Evolutionary conservation across 2,329 filamentous ascomycete genomes (phyloP), one percentile per base, ranked within the genome.

Genomic region (Colletotrichum sp.): DNA sequence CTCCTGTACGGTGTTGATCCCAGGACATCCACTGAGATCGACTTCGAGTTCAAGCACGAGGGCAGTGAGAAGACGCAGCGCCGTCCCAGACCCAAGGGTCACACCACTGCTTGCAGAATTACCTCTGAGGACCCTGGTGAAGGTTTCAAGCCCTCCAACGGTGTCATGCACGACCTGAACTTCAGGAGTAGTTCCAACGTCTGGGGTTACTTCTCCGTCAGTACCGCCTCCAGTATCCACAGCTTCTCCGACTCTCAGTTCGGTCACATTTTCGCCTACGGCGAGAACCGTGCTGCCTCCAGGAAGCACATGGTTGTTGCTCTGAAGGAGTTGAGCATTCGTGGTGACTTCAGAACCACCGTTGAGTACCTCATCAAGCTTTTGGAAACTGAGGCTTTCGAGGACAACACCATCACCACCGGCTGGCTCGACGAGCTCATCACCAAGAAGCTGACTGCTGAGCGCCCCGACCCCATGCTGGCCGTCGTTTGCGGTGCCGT

Each of bases 121-220:
- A 99, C 97, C 30, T 99, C 97, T 0, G 97, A 99, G 86, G 97
- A 99, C 85, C 97, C 97, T 12, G 97, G 98, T 82, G 97, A 99
- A 90, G 97, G 97, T 69, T 99, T 99, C 93, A 99, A 99, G 92
- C 97, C 97, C 75, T 99, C 97, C 62, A 98, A 96, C 82, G 97
- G 97, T 92, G 98, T 96, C 69, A 98, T 99, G 92, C 97, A 99
- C 89, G 97, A 99, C 84, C 90, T 99, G 83, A 99, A 99, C 90
- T 99, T 99, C 92, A 93, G 97, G 84, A 98, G 95, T 89, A 98
- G 96, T 85, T 99, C 97, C 78, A 99, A 99, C 81, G 97, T 99
- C 72, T 99, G 97, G 97, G 97, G 97, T 90, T 99, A 99, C 88
- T 99, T 99, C 92, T 99, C 97, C 69, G 97, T 99, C 85, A 95